Evolutionary conservation across 208 protist species (phyloP).

Genomic region (Wallacemonas sp.): DNA sequence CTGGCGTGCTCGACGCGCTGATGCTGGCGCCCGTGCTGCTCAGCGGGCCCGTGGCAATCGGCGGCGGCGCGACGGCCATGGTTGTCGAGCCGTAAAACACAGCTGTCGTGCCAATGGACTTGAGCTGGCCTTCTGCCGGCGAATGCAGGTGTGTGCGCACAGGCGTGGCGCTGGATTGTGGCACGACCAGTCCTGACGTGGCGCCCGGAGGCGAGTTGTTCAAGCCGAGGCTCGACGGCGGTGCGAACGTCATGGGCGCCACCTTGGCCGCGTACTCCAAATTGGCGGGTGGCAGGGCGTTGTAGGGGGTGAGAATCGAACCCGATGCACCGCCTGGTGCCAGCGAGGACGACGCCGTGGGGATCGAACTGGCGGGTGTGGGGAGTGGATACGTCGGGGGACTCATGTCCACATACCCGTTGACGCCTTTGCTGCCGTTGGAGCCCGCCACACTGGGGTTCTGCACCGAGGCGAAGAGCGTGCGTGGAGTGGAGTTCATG

Average conservation of each 20-base stretch:
- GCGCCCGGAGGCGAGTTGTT: too few relatives aligned
- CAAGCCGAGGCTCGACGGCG: too few relatives aligned
- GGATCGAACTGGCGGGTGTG: background rate
- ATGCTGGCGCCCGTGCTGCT: too few relatives aligned
- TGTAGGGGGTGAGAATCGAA: too few relatives aligned
- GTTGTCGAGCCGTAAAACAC: conserved; percentile 6
- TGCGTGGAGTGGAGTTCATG: background rate
- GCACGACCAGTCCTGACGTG: too few relatives aligned
- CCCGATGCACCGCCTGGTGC: too few relatives aligned
- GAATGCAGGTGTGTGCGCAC: conserved; percentile 14
- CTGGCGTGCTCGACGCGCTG: background rate
- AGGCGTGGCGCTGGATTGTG: background rate
- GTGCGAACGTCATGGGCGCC: background rate
- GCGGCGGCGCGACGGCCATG: conserved; percentile 1
- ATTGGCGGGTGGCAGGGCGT: too few relatives aligned
- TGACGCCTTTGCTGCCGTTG: background rate
- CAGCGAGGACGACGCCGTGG: too few relatives aligned
- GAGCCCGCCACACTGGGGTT: background rate
- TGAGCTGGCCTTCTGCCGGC: background rate
- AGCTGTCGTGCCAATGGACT: background rate
- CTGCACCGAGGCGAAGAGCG: conserved; percentile 9
- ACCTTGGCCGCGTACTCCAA: too few relatives aligned
- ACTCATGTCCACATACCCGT: background rate
- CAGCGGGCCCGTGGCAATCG: background rate
- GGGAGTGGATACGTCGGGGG: background rate